Percentiles rank a stretch among this genome's conserved stretches.
Conservation (phyloP, 305 asterid genomes). For the Fraxinus dipetala region DNA sequence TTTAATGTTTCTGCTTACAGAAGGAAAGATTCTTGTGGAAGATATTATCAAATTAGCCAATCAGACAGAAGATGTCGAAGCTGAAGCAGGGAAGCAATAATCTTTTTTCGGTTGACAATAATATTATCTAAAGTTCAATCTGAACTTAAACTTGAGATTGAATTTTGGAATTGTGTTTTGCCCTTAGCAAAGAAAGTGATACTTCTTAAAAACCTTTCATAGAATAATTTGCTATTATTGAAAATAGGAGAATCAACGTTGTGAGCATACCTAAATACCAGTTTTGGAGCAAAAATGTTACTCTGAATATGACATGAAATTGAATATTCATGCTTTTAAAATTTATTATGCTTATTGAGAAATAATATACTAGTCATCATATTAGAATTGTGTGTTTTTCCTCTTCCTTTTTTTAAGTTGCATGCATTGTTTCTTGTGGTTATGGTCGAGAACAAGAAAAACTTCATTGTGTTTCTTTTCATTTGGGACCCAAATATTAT, state of each 20-base stretch:
- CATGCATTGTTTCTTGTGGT: background rate
- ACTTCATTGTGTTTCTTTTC: background rate
- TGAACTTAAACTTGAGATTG: background rate
- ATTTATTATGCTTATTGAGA: background rate
- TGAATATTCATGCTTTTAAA: background rate
- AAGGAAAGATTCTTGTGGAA: slow-evolving; percentile 89
- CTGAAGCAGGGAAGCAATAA: slow-evolving; percentile 38
- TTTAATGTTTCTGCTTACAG: slow-evolving; percentile 33
- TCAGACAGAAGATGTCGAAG: slow-evolving; percentile 52
- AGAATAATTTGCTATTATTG: background rate
- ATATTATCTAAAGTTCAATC: background rate
- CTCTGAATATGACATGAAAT: background rate
- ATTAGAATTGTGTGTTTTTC: background rate
- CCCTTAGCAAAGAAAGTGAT: background rate
- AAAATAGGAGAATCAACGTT: background rate
- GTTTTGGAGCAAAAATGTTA: background rate
- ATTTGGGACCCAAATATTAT: background rate
- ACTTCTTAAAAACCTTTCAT: background rate
- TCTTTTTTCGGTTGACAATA: background rate
- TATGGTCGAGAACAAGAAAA: background rate
- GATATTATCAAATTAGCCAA: slow-evolving; percentile 78
- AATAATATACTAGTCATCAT: background rate
- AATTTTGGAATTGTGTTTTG: background rate
- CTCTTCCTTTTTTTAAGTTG: background rate
- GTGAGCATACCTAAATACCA: background rate